phyloP scores from a whole-genome alignment of 139 green algal species.

The Chlorella ohadii region DNA sequence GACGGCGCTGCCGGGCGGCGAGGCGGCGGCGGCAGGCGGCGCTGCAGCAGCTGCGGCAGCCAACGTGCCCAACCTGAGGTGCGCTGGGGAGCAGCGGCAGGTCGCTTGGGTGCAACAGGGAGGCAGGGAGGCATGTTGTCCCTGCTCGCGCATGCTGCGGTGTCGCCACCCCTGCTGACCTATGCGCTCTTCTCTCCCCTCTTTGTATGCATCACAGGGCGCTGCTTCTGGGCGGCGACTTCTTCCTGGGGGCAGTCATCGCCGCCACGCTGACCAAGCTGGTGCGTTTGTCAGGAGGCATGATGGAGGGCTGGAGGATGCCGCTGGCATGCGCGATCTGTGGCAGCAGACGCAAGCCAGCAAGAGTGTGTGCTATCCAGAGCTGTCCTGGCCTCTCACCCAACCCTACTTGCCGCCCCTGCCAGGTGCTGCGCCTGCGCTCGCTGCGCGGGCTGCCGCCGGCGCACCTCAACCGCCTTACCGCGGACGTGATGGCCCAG shows the following conservation, averaged over 20 bases:
- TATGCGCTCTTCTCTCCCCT: no score
- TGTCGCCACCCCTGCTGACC: no score
- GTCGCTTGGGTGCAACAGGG: no score
- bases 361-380: no score
- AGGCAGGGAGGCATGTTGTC: no score
- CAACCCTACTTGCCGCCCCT: no score
- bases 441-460: slow-evolving; percentile 44
- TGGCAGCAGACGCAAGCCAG: no score
- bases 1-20: slow-evolving; percentile 46
- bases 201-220: slow-evolving; percentile 22
- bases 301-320: no score
- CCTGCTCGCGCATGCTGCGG: no score
- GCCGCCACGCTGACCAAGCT: slow-evolving; percentile 92
- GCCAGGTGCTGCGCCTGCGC: slow-evolving; percentile 74
- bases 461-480: slow-evolving; percentile 55
- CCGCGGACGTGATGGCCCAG: slow-evolving; percentile 82
- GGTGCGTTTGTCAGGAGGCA: neutral
- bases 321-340: no score
- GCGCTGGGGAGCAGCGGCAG: neutral
- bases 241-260: slow-evolving; percentile 91
- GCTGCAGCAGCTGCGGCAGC: slow-evolving; percentile 29
- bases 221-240: slow-evolving; percentile 89
- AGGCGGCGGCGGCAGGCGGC: neutral
- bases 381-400: no score
- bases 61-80: slow-evolving; percentile 66